These are phyloP conservation scores for Ceratobasidium sp. DNA, from an alignment of 1,284 basidiomycete species.

Conservation along the genomic window DNA sequence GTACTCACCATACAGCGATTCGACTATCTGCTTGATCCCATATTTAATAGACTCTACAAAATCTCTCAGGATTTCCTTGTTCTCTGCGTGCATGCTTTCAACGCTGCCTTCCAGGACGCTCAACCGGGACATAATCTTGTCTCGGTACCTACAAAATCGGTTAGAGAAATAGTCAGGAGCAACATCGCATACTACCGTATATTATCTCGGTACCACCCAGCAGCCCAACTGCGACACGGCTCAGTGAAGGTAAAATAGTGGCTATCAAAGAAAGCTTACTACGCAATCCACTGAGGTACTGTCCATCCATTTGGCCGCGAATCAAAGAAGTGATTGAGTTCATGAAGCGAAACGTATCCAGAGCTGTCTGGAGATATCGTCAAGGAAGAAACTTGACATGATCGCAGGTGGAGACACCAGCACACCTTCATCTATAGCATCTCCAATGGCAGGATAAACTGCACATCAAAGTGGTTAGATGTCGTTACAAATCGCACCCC, in stretches of 20 bases:
- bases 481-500: not conserved
- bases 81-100: constrained; percentile 7
- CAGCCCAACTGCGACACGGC: not conserved
- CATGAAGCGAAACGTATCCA: constrained; percentile 24
- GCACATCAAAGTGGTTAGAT: not conserved
- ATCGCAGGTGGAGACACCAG: not conserved
- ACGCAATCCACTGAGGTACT: constrained; percentile 15
- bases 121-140: constrained; percentile 15
- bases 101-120: not conserved
- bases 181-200: not conserved
- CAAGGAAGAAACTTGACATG: not conserved
- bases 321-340: constrained; percentile 16
- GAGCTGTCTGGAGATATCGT: not conserved
- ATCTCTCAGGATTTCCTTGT: not conserved
- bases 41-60: not conserved
- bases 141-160: not conserved
- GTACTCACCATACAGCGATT: constrained; percentile 3
- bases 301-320: constrained; percentile 15
- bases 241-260: not conserved
- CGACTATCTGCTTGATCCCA: not conserved
- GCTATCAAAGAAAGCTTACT: not conserved
- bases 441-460: constrained; percentile 25
- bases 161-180: not conserved
- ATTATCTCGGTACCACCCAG: constrained; percentile 22
- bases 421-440: constrained; percentile 20